Evolutionary conservation across 441 rosid genomes (phyloP).

Genomic region (Mallotus repandus): DNA sequence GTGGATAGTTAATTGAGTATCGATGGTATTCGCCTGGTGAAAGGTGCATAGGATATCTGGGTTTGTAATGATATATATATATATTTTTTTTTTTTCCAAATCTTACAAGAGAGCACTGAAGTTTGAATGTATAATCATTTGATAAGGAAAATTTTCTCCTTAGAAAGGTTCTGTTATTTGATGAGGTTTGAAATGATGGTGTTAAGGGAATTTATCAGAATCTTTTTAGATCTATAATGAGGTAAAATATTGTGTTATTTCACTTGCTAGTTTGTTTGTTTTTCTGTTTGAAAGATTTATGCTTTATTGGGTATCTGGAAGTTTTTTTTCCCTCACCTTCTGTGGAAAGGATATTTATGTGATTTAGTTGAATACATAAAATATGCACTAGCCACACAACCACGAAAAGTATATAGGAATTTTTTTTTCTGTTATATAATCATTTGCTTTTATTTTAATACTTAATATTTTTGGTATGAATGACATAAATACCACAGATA

Average conservation of each 20-base stretch:
- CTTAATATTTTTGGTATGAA: not conserved
- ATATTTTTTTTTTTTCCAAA: no score
- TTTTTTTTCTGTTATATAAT: not conserved
- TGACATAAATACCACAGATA: not conserved
- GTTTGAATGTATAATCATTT: not conserved
- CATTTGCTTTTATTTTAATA: not conserved
- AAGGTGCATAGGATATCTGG: not conserved
- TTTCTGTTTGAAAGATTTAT: not conserved
- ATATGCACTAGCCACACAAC: conserved; percentile 7
- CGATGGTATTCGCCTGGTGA: not conserved
- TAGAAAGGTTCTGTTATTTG: no score
- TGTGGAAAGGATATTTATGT: not conserved
- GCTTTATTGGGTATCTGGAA: not conserved
- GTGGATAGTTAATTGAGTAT: not conserved
- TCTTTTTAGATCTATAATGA: not conserved
- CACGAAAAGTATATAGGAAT: conserved; percentile 1
- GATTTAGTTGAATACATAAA: conserved; percentile 1
- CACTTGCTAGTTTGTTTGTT: not conserved
- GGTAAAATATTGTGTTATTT: not conserved
- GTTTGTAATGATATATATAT: no score
- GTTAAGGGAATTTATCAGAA: not conserved
- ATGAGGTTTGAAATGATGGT: not conserved
- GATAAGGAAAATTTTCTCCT: not conserved
- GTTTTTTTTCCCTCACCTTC: not conserved
- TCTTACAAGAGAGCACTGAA: not conserved